Evolutionary conservation across 1,284 basidiomycete genomes (phyloP), one percentile per base, ranked within the genome.

Genomic region (Psilocybe mexicana): DNA sequence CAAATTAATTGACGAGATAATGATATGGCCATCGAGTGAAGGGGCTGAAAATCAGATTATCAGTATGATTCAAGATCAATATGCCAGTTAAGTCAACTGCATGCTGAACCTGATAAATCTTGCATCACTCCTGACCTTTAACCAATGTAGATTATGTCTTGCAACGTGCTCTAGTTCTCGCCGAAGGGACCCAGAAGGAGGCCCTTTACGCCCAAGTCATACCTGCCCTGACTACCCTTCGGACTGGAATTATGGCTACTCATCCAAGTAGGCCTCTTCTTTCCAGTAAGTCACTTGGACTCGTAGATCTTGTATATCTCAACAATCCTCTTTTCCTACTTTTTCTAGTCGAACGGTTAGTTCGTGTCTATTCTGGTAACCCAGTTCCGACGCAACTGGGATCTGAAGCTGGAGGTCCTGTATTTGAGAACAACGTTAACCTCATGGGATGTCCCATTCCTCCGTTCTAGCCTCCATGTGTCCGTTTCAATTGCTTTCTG

Each of bases 11-110:
- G 85, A 92, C 24, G 94, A 97, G 74, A 87, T 97, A 53, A 82
- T 95, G 74, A 73, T 4, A 6, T 4, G 30, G 30, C 8, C 78
- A 2, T 77, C 81, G 59, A 76, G 79, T 43, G 84, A 84, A 28
- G 75, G 83, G 45, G 61, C 65, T 11, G 52, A 60, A 38, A 86
- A 79, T 60, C 83, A 87, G 0, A 79, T 94, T 56, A 80, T 83
- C 36, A 79, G 81, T 11, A 91, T 96, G 90, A 92, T 95, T 86
- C 93, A 92, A 76, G 93, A 96, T 69, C 91, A 93, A 67, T 96
- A 85, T 73, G 93, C 88, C 30, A 96, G 91, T 93, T 54, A 66
- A 66, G 90, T 82, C 2, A 24, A 26, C 18, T 42, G 28, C 4
- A 24, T 55, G 40, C 56, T 50, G 18, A 18, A 18, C 18, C 23